Conservation (phyloP, 164 flowering plant genomes). For the Pachysandra terminalis region DNA sequence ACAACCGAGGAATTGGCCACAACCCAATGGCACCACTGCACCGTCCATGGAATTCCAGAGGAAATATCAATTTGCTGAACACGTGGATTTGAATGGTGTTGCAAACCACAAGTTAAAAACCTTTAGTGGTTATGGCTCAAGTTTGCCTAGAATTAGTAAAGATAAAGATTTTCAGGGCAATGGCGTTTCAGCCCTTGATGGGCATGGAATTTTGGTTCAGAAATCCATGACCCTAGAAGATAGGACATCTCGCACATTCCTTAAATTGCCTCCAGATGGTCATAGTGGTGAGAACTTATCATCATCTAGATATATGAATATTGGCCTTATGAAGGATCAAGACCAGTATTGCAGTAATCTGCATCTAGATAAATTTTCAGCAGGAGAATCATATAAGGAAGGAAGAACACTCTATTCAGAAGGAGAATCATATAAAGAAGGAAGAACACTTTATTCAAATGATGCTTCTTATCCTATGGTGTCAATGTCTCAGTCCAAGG, state of each 20-base stretch:
- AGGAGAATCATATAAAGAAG: constrained; percentile 20
- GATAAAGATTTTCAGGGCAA: constrained; percentile 17
- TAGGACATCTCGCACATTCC: constrained; percentile 12
- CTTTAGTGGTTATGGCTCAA: not conserved
- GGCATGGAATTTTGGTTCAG: constrained; percentile 9
- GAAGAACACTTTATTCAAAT: constrained; percentile 20
- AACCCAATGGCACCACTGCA: constrained; percentile 18
- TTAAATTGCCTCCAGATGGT: constrained; percentile 14
- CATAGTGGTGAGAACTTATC: constrained; percentile 13
- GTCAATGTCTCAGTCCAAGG: constrained; percentile 23
- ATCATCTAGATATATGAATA: constrained; percentile 4
- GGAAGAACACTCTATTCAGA: constrained; percentile 19
- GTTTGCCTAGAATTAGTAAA: constrained; percentile 4
- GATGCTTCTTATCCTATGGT: constrained; percentile 19
- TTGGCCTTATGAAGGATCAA: constrained; percentile 16
- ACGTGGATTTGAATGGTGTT: constrained; percentile 1
- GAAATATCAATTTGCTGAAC: constrained; percentile 12
- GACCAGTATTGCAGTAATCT: constrained; percentile 8
- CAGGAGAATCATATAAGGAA: constrained; percentile 19
- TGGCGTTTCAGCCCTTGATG: constrained; percentile 21
- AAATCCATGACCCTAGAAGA: constrained; percentile 20
- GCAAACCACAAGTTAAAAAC: constrained; percentile 10
- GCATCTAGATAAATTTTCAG: constrained; percentile 5
- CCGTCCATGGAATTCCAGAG: constrained; percentile 18
- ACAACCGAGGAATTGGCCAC: constrained; percentile 7